Evolutionary conservation across 176 grass and related monocot genomes (phyloP).

Genomic region (Bromus sterilis): DNA sequence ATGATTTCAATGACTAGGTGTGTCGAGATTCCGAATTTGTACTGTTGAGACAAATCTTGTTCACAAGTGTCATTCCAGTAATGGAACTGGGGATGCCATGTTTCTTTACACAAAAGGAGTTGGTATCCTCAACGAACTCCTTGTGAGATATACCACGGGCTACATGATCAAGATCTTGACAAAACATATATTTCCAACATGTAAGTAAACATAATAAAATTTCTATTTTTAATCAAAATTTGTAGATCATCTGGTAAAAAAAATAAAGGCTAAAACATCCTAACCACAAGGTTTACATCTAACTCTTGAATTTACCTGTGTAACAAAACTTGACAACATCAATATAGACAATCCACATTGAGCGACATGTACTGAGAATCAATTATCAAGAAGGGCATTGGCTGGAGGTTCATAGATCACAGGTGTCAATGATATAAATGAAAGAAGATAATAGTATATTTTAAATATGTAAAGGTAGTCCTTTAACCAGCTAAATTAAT

Average conservation of each 20-base stretch:
- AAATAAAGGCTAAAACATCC: neutral
- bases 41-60: neutral
- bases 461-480: neutral
- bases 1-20: neutral
- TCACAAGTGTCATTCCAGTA: neutral
- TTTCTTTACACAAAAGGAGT: neutral
- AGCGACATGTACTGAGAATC: conserved; percentile 50
- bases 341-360: conserved; percentile 63
- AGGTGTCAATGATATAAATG: conserved; percentile 77
- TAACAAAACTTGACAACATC: conserved; percentile 40
- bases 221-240: neutral
- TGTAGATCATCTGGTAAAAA: neutral
- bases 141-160: neutral
- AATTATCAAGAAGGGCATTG: conserved; percentile 54
- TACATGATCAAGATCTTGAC: neutral
- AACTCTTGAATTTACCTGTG: conserved; percentile 47
- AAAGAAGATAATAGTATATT: conserved; percentile 11
- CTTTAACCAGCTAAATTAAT: conserved; percentile 8
- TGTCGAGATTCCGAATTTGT: neutral
- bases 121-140: neutral
- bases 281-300: neutral
- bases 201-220: neutral
- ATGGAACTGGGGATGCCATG: neutral
- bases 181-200: neutral
- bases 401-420: conserved; percentile 56